Evolutionary conservation across 2,329 filamentous ascomycete genomes (phyloP).

Genomic region (Polytolypa hystricis): DNA sequence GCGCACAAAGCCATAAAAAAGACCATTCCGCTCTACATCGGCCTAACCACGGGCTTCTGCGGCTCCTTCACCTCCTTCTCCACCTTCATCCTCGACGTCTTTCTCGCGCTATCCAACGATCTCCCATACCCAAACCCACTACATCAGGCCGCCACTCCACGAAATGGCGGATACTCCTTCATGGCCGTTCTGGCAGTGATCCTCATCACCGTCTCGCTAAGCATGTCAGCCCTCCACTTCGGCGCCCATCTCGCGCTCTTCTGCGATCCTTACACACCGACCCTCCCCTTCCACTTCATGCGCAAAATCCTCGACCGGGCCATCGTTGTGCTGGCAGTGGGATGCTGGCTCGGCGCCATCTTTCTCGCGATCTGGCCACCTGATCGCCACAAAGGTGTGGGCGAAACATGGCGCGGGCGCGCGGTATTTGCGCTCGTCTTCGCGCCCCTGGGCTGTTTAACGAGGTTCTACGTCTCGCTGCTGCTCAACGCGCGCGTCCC

Average conservation of each 20-base stretch:
- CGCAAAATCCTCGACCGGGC: constrained; percentile 54
- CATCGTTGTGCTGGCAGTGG: constrained; percentile 54
- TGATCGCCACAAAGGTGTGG: constrained; percentile 29
- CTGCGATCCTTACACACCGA: constrained; percentile 48
- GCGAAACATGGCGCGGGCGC: constrained; percentile 61
- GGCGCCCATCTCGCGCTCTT: constrained; percentile 66
- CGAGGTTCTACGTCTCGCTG: constrained; percentile 61
- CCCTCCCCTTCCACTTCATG: constrained; percentile 45
- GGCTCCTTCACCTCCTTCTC: constrained; percentile 88
- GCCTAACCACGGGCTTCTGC: constrained; percentile 75
- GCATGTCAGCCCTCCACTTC: constrained; percentile 55
- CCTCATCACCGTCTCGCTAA: constrained; percentile 60
- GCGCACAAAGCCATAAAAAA: constrained; percentile 60
- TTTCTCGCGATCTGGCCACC: constrained; percentile 63
- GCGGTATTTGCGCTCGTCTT: constrained; percentile 70
- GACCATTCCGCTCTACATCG: constrained; percentile 78
- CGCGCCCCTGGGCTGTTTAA: constrained; percentile 66
- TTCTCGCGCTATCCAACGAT: constrained; percentile 68
- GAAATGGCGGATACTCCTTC: constrained; percentile 69
- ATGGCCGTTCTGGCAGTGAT: constrained; percentile 67
- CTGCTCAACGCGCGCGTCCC: constrained; percentile 56
- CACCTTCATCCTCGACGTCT: constrained; percentile 68
- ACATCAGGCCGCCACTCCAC: constrained; percentile 40
- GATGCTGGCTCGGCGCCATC: constrained; percentile 67
- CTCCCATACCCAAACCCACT: constrained; percentile 43